Conservation (phyloP, 805 yeast species). For the Tetrapisispora namnaoensis region DNA sequence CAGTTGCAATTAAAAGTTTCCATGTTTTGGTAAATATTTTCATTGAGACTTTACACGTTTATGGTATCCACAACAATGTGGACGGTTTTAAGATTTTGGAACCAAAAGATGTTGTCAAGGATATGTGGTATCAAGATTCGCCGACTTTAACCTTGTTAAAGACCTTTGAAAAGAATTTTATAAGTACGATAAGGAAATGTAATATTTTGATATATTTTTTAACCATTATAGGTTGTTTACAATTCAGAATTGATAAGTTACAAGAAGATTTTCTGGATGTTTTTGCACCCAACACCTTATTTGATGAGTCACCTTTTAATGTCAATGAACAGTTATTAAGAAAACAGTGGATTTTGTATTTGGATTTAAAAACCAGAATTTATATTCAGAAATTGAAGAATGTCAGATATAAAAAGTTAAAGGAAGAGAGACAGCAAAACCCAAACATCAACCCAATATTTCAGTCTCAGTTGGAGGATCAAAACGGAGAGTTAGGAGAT, state of each 20-base stretch:
- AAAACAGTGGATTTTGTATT: constrained; percentile 65
- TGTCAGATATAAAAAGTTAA: constrained; percentile 5
- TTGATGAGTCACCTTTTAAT: constrained; percentile 17
- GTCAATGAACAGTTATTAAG: constrained; percentile 51
- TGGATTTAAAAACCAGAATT: constrained; percentile 92
- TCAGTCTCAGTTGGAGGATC: too few relatives aligned
- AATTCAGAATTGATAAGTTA: constrained; percentile 76
- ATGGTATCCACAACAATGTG: not conserved
- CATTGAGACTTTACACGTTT: not conserved
- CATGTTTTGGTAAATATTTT: not conserved
- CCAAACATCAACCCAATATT: not conserved
- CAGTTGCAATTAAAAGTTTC: not conserved
- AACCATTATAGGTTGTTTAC: constrained; percentile 74
- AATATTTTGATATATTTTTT: constrained; percentile 80
- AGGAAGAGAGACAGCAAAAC: constrained; percentile 31
- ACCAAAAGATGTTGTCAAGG: constrained; percentile 63
- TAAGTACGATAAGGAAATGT: constrained; percentile 59
- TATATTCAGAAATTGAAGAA: constrained; percentile 76
- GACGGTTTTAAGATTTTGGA: constrained; percentile 30
- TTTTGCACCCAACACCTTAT: constrained; percentile 57
- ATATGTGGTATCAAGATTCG: constrained; percentile 55
- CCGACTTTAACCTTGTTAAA: constrained; percentile 47
- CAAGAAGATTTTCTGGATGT: constrained; percentile 79
- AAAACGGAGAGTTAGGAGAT: too few relatives aligned
- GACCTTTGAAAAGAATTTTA: constrained; percentile 41